A percentile compares a stretch with the other conserved stretches of the same genome.
These are phyloP conservation scores for Alternaria solani DNA, from an alignment of 2,329 filamentous ascomycete species.

Conservation along the genomic window DNA sequence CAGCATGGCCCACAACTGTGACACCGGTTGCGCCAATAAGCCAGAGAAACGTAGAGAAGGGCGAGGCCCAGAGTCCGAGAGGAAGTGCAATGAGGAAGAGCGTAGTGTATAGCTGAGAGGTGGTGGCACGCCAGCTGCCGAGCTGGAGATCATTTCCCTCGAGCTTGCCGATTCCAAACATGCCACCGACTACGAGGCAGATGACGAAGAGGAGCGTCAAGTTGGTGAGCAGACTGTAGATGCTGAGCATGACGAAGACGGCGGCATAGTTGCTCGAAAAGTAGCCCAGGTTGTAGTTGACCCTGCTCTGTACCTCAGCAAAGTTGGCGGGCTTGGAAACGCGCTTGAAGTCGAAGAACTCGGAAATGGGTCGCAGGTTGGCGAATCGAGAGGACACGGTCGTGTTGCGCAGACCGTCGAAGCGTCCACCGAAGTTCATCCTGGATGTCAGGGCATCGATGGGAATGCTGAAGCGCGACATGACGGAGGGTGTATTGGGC, in stretches of 20 bases:
- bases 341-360: conserved; percentile 97
- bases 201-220: conserved; percentile 89
- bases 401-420: conserved; percentile 81
- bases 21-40: conserved; percentile 94
- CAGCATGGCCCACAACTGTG: conserved; percentile 91
- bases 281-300: conserved; percentile 97
- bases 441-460: conserved; percentile 90
- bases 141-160: conserved; percentile 88
- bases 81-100: conserved; percentile 85
- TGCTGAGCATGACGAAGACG: conserved; percentile 91
- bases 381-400: conserved; percentile 84
- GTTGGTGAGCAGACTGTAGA: conserved; percentile 95
- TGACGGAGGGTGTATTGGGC: conserved; percentile 52
- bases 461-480: conserved; percentile 92
- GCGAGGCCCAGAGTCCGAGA: conserved; percentile 83
- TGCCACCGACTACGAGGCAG: conserved; percentile 81
- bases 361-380: conserved; percentile 87
- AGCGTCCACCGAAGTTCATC: conserved; percentile 84
- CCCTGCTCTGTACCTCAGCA: conserved; percentile 83
- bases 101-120: conserved; percentile 92
- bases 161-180: conserved; percentile 91
- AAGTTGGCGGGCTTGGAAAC: conserved; percentile 95
- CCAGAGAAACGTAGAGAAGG: conserved; percentile 88
- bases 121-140: conserved; percentile 81
- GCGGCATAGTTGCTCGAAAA: conserved; percentile 99